Conservation (phyloP, 164 flowering plant species). For the Liquidambar formosana region DNA sequence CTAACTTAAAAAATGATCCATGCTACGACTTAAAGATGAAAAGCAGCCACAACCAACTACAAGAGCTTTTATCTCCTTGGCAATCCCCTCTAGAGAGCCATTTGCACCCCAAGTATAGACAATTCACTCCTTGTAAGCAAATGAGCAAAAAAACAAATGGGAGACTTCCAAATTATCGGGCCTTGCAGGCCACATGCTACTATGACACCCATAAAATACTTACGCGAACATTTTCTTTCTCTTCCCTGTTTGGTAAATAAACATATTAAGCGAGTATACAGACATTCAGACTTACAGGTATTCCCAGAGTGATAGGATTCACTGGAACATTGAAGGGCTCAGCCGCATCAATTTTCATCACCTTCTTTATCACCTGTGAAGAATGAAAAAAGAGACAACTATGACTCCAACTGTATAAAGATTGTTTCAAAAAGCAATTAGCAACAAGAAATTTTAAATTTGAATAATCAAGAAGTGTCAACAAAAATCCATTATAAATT, state of each 20-base stretch:
- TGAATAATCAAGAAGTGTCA: neutral
- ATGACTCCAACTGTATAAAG: neutral
- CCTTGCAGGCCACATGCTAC: neutral
- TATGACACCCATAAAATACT: too few species aligned
- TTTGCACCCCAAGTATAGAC: neutral
- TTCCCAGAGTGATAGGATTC: constrained; percentile 86
- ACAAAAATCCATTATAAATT: neutral
- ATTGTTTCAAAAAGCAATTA: neutral
- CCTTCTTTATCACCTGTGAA: constrained; percentile 77
- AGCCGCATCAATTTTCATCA: constrained; percentile 99
- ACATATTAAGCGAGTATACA: neutral
- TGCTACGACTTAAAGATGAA: neutral
- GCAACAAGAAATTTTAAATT: neutral
- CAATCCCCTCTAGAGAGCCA: neutral
- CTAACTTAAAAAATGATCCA: neutral
- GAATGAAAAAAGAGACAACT: constrained; percentile 2
- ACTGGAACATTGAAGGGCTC: constrained; percentile 95
- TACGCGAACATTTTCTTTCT: too few species aligned
- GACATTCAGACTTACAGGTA: constrained; percentile 68
- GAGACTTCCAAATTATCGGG: neutral
- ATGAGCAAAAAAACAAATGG: neutral
- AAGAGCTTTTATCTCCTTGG: neutral
- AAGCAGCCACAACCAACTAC: too few species aligned
- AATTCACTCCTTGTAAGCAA: neutral
- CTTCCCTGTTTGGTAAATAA: too few species aligned